Evolutionary conservation across 148 eudicot genomes (phyloP).

Genomic region (Vaccinium macrocarpon): DNA sequence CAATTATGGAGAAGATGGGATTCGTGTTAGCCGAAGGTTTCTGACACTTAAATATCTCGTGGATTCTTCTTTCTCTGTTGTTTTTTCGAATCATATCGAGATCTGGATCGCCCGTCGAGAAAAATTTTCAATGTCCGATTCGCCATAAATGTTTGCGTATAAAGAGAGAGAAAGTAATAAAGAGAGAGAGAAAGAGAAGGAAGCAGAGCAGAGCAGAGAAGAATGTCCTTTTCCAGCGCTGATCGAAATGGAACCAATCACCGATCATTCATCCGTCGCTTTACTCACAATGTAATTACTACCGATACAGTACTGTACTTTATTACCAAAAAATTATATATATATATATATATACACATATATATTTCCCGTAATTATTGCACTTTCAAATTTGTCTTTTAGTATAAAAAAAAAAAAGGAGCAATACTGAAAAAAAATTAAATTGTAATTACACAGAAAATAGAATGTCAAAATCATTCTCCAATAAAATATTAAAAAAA

Average conservation of each 20-base stretch:
- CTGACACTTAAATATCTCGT: slow-evolving; percentile 20
- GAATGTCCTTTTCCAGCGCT: slow-evolving; percentile 10
- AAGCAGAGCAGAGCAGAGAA: neutral
- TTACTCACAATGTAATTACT: neutral
- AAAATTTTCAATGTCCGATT: slow-evolving; percentile 15
- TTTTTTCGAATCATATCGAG: slow-evolving; percentile 11
- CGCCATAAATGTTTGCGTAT: neutral
- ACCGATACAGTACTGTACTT: too few species aligned
- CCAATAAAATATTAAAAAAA: too few species aligned
- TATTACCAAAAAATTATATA: too few species aligned
- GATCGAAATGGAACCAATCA: neutral
- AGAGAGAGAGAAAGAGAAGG: slow-evolving; percentile 12
- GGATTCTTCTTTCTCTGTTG: neutral
- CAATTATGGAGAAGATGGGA: slow-evolving; percentile 3
- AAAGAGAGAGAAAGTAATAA: slow-evolving; percentile 14
- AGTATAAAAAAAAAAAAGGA: too few species aligned
- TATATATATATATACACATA: too few species aligned
- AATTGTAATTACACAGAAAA: too few species aligned
- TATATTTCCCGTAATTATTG: too few species aligned
- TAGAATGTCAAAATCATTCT: too few species aligned
- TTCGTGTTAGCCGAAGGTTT: slow-evolving; percentile 23
- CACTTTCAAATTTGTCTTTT: too few species aligned
- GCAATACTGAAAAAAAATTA: too few species aligned
- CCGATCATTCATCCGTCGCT: neutral
- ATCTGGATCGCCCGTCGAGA: slow-evolving; percentile 15